Evolutionary conservation across 305 asterid genomes (phyloP).

Genomic region (Solanum chacoense): DNA sequence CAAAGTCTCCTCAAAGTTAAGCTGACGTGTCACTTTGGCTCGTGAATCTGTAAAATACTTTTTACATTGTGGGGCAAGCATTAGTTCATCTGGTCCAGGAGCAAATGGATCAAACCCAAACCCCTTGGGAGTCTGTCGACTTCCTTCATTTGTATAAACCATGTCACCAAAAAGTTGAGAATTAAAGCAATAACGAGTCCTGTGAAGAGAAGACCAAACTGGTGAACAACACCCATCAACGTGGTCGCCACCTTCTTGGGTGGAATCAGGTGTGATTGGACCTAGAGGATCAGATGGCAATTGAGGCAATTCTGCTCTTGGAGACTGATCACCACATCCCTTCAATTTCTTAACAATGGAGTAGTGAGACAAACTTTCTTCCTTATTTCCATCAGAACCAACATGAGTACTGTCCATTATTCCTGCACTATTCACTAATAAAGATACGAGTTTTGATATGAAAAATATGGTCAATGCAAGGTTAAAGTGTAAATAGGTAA

Average conservation of each 20-base stretch:
- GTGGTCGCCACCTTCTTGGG: constrained; percentile 14
- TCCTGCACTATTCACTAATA: not conserved
- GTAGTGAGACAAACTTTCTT: not conserved
- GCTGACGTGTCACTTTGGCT: not conserved
- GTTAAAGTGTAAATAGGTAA: not conserved
- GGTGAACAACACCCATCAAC: constrained; percentile 6
- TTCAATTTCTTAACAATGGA: not conserved
- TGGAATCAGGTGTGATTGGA: constrained; percentile 29
- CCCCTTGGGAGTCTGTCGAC: constrained; percentile 19
- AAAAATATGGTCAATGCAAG: not conserved
- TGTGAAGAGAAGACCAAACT: constrained; percentile 6
- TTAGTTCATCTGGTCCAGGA: not conserved
- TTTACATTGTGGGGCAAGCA: not conserved
- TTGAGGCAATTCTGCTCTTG: not conserved
- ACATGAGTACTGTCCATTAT: not conserved
- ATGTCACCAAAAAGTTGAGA: not conserved
- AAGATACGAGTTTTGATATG: not conserved
- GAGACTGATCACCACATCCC: not conserved
- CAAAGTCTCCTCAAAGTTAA: not conserved
- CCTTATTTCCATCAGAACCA: not conserved
- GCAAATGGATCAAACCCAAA: constrained; percentile 4
- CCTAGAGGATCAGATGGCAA: constrained; percentile 1
- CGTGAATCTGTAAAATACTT: not conserved
- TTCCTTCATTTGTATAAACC: not conserved
- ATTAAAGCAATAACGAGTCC: not conserved